Conservation (phyloP, 371 early-diverging fungal species). For the Catenaria anguillulae region DNA sequence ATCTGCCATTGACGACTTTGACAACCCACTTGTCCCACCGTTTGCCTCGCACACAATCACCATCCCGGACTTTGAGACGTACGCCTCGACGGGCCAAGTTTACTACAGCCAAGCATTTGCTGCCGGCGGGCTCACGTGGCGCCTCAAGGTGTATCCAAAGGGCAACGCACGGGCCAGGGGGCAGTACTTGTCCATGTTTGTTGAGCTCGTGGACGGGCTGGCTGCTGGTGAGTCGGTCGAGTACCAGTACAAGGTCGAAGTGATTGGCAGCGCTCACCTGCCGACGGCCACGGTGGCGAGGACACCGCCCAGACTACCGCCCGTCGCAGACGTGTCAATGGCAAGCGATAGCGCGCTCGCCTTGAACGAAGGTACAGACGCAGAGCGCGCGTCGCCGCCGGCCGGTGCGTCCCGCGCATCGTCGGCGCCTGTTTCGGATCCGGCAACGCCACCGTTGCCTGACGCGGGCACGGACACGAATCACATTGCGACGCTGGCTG, state of each 20-base stretch:
- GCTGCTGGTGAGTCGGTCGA: not conserved
- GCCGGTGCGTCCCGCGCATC: too few species aligned
- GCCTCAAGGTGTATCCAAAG: slow-evolving; percentile 17
- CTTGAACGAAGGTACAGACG: too few species aligned
- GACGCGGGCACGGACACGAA: too few species aligned
- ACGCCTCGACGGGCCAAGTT: not conserved
- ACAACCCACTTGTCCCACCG: slow-evolving; percentile 5
- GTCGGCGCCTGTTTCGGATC: not conserved
- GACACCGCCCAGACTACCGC: not conserved
- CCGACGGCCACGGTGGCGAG: not conserved
- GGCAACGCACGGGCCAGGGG: slow-evolving; percentile 14
- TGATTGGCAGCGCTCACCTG: slow-evolving; percentile 3
- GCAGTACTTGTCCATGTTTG: slow-evolving; percentile 14
- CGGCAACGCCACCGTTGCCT: too few species aligned
- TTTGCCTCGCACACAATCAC: not conserved
- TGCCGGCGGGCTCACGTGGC: slow-evolving; percentile 16
- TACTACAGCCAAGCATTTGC: slow-evolving; percentile 11
- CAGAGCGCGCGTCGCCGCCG: not conserved
- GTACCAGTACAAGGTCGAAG: slow-evolving; percentile 18
- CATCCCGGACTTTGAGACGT: not conserved
- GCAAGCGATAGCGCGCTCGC: too few species aligned
- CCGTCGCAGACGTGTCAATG: not conserved
- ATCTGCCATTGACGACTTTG: too few species aligned
- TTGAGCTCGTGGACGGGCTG: slow-evolving; percentile 16
- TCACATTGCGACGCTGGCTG: not conserved